Evolutionary conservation across 2,329 filamentous ascomycete species (phyloP).

Genomic region (Ceratocystis cubensis): DNA sequence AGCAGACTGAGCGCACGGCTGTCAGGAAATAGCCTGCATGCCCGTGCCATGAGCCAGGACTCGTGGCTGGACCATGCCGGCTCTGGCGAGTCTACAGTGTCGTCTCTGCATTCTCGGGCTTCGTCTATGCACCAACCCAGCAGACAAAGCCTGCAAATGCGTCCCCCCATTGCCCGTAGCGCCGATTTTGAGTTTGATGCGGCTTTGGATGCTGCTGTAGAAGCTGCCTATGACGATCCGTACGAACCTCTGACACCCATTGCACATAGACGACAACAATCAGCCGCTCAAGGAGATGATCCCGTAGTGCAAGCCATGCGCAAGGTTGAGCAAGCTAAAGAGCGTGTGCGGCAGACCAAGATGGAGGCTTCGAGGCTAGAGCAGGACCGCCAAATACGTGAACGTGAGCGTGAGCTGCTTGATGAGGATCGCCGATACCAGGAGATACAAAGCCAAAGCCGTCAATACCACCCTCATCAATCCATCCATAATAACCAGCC

Average conservation of each 20-base stretch:
- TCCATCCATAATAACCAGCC: not conserved
- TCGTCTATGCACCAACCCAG: conserved; percentile 49
- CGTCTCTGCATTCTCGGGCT: conserved; percentile 68
- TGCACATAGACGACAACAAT: conserved; percentile 29
- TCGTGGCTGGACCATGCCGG: conserved; percentile 94
- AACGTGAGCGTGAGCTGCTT: conserved; percentile 21
- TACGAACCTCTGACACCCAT: conserved; percentile 56
- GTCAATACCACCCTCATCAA: not conserved
- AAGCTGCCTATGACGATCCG: conserved; percentile 88
- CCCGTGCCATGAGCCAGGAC: conserved; percentile 55
- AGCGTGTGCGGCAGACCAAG: conserved; percentile 61
- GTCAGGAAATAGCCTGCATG: conserved; percentile 29
- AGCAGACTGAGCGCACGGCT: conserved; percentile 16
- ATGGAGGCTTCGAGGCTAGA: conserved; percentile 46
- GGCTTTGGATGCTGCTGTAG: conserved; percentile 85
- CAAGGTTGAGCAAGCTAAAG: conserved; percentile 62
- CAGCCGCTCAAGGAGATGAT: conserved; percentile 33
- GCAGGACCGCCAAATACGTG: conserved; percentile 35
- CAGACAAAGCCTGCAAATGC: conserved; percentile 32
- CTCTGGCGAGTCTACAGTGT: conserved; percentile 65
- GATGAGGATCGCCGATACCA: conserved; percentile 29
- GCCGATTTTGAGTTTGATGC: conserved; percentile 89
- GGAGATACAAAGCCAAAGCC: conserved; percentile 6
- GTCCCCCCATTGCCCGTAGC: conserved; percentile 50
- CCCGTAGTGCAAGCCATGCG: conserved; percentile 36